Evolutionary conservation across 306 rosid species (phyloP).

Genomic region (Medicago arabica): DNA sequence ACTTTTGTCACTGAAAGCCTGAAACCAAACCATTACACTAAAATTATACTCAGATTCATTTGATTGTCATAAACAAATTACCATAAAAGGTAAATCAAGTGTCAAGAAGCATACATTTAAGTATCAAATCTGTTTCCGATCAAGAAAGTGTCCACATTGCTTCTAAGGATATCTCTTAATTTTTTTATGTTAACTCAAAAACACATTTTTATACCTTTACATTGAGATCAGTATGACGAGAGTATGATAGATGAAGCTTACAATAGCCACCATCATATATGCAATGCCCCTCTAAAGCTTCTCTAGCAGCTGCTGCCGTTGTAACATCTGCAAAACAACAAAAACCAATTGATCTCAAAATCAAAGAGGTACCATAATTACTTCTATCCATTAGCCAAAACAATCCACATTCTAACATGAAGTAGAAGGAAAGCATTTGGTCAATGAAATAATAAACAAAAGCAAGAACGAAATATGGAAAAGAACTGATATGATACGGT

Average conservation of each 20-base stretch:
- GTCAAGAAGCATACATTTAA: conserved; percentile 77
- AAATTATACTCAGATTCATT: conserved; percentile 36
- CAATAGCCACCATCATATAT: conserved; percentile 99
- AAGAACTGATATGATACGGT: neutral
- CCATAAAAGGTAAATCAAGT: conserved; percentile 50
- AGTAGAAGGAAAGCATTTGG: conserved; percentile 27
- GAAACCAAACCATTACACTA: conserved; percentile 32
- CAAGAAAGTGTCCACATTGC: conserved; percentile 67
- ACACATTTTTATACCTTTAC: conserved; percentile 88
- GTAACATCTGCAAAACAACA: conserved; percentile 55
- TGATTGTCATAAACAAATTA: conserved; percentile 28
- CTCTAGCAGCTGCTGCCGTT: conserved; percentile 82
- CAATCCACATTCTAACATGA: neutral
- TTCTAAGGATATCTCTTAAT: conserved; percentile 59
- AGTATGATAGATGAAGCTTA: conserved; percentile 99
- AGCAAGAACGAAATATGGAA: neutral
- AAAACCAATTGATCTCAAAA: neutral
- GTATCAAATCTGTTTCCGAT: conserved; percentile 60
- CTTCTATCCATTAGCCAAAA: conserved; percentile 13
- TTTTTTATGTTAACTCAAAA: conserved; percentile 58
- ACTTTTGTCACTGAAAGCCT: conserved; percentile 94
- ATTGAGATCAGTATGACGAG: conserved; percentile 99
- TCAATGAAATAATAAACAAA: conserved; percentile 17
- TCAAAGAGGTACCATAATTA: conserved; percentile 3
- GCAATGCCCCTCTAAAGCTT: conserved; percentile 95